phyloP scores from a whole-genome alignment of 768 basidiomycete species.

The Tricholomella constricta region DNA sequence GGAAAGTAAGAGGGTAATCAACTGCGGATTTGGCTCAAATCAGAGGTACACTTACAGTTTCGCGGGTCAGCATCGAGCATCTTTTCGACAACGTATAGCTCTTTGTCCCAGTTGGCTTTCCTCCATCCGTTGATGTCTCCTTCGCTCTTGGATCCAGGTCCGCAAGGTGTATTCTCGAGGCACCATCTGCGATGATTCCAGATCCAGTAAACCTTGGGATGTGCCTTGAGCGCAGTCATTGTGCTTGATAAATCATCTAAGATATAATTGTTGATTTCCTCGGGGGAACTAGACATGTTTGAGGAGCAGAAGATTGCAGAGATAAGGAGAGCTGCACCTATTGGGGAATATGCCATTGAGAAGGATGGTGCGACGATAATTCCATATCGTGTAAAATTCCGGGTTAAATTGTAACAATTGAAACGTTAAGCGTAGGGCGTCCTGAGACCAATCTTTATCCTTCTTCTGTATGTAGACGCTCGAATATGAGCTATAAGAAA shows the following conservation, averaged over 20 bases:
- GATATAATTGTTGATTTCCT: constrained; percentile 64
- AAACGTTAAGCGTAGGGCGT: constrained; percentile 80
- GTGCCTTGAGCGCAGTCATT: constrained; percentile 71
- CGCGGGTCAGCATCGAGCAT: constrained; percentile 90
- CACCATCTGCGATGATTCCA: constrained; percentile 99
- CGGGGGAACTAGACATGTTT: constrained; percentile 50
- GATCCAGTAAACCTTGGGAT: constrained; percentile 98
- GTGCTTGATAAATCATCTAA: constrained; percentile 80
- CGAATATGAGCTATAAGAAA: constrained; percentile 11
- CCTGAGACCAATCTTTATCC: constrained; percentile 62
- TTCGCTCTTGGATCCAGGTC: constrained; percentile 53
- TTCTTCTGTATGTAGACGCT: constrained; percentile 56
- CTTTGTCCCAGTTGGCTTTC: constrained; percentile 78
- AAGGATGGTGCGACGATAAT: constrained; percentile 84
- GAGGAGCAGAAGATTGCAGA: neutral
- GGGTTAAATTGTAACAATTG: constrained; percentile 82
- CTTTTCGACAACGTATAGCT: constrained; percentile 86
- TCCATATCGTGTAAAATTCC: constrained; percentile 97
- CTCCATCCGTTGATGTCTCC: constrained; percentile 67
- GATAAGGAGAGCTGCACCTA: constrained; percentile 44
- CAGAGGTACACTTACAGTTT: constrained; percentile 68
- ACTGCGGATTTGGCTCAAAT: neutral
- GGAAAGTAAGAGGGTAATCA: neutral
- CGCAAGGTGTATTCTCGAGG: constrained; percentile 80
- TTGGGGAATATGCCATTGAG: constrained; percentile 67